Base-by-base conservation (phyloP, 345 rosid species). In the Kandelia obovata region DNA sequence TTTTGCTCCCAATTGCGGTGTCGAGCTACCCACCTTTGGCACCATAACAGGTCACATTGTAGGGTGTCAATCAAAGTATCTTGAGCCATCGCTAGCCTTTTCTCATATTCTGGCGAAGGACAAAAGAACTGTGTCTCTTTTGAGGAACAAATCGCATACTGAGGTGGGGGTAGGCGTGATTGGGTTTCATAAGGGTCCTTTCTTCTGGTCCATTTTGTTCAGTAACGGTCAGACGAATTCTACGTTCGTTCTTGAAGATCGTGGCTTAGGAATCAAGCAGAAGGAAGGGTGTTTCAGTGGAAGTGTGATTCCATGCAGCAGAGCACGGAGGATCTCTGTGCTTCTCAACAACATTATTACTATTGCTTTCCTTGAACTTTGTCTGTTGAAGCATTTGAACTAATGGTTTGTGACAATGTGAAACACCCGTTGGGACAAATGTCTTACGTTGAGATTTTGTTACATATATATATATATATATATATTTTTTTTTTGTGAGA, bases 1-100 rank as follows among this genome's bases (percentile, higher is more conserved):
- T 62, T 92, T 89, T 9, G 94, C 92, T 67, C 94, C 96, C 10
- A 88, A 90, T 62, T 90, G 96, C 43, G 98, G 95, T 7, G 92
- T 92, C 3, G 92, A 90, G 71, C 88, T 92, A 17, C 92, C 96
- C 2, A 88, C 92, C 23, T 69, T 90, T 4, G 89, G 89, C 73
- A 77, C 87, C 63, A 75, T 92, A 53, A 90, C 90, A 0, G 96
- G 96, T 69, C 89, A 84, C 73, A 78, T 90, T n/a, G 85, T 87
- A 58, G 95, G 95, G 15, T 92, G 96, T 70, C 86, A 85, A 71
- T 75, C 85, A 25, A 81, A 88, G 75, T 84, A 92, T 68, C 71
- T 78, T 10, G 75, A 80, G 53, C 91, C 95, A 53, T 69, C 83
- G 11, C 65, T 67, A 57, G 88, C 92, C 31, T 90, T 88, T 71